These are phyloP conservation scores for Plasmodium vinckei DNA, from an alignment of 169 alveolate species.

Conservation along the genomic window DNA sequence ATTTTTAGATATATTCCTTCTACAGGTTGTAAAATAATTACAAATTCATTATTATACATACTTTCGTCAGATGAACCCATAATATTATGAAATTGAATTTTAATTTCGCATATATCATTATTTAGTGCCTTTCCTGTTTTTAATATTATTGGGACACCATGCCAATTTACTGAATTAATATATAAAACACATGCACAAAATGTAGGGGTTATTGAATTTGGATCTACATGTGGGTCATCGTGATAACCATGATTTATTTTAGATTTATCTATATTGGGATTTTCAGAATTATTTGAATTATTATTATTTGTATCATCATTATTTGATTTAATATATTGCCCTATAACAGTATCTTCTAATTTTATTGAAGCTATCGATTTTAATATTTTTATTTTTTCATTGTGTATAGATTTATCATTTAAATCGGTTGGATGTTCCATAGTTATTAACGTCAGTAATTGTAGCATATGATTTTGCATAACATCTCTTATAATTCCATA, in stretches of 20 bases:
- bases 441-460: slow-evolving; percentile 78
- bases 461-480: slow-evolving; percentile 85
- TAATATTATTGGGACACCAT: slow-evolving; percentile 81
- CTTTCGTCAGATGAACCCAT: slow-evolving; percentile 78
- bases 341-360: slow-evolving; percentile 79
- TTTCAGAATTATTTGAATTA: background rate
- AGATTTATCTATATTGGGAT: slow-evolving; percentile 25
- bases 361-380: slow-evolving; percentile 80
- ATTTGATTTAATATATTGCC: slow-evolving; percentile 79
- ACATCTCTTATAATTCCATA: slow-evolving; percentile 84
- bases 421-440: slow-evolving; percentile 83
- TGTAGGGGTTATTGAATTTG: slow-evolving; percentile 81
- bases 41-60: slow-evolving; percentile 78
- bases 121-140: slow-evolving; percentile 83
- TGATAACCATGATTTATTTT: slow-evolving; percentile 48
- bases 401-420: slow-evolving; percentile 79
- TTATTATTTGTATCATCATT: slow-evolving; percentile 47
- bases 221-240: slow-evolving; percentile 80
- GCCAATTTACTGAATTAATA: slow-evolving; percentile 81
- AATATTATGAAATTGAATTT: slow-evolving; percentile 78
- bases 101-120: slow-evolving; percentile 79
- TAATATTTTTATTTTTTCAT: slow-evolving; percentile 81
- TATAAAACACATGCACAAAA: slow-evolving; percentile 80
- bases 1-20: slow-evolving; percentile 81
- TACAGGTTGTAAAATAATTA: slow-evolving; percentile 80